phyloP scores from a whole-genome alignment of 805 yeast species.

The Pichia thaimueangensis region DNA sequence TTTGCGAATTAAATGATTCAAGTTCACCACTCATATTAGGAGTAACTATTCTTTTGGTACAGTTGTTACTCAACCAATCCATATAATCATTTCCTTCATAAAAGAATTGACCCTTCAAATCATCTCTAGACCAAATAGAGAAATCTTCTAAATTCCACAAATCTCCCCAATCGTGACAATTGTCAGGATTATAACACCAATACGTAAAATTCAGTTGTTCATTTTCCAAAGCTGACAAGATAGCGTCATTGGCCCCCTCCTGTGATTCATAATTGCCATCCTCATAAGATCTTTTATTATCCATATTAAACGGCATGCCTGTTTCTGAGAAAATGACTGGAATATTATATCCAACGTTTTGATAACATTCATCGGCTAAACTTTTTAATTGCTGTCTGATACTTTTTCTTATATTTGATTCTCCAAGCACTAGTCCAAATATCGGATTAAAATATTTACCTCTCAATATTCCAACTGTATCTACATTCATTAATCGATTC shows the following conservation, averaged over 20 bases:
- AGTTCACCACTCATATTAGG: neutral
- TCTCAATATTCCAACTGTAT: slow-evolving; percentile 82
- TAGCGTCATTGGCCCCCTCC: slow-evolving; percentile 76
- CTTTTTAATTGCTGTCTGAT: slow-evolving; percentile 61
- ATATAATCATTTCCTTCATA: slow-evolving; percentile 2
- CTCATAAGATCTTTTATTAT: slow-evolving; percentile 61
- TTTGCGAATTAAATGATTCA: neutral
- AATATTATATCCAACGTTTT: slow-evolving; percentile 51
- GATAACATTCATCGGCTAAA: slow-evolving; percentile 57
- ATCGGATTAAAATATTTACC: slow-evolving; percentile 68
- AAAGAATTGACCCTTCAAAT: slow-evolving; percentile 20
- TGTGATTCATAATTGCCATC: slow-evolving; percentile 68
- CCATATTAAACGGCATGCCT: slow-evolving; percentile 98
- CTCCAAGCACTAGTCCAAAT: slow-evolving; percentile 77
- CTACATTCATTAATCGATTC: slow-evolving; percentile 78
- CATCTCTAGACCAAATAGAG: slow-evolving; percentile 76
- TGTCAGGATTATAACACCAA: slow-evolving; percentile 78
- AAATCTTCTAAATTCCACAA: slow-evolving; percentile 92
- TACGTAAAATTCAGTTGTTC: slow-evolving; percentile 64
- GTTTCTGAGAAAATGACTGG: slow-evolving; percentile 86
- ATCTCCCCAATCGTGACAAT: slow-evolving; percentile 84
- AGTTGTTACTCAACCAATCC: slow-evolving; percentile 15
- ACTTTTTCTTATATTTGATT: slow-evolving; percentile 65
- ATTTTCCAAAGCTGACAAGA: slow-evolving; percentile 72
- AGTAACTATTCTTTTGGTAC: neutral